Evolutionary conservation across 2,329 filamentous ascomycete genomes (phyloP).

Genomic region (Colletotrichum lindemuthianum): DNA sequence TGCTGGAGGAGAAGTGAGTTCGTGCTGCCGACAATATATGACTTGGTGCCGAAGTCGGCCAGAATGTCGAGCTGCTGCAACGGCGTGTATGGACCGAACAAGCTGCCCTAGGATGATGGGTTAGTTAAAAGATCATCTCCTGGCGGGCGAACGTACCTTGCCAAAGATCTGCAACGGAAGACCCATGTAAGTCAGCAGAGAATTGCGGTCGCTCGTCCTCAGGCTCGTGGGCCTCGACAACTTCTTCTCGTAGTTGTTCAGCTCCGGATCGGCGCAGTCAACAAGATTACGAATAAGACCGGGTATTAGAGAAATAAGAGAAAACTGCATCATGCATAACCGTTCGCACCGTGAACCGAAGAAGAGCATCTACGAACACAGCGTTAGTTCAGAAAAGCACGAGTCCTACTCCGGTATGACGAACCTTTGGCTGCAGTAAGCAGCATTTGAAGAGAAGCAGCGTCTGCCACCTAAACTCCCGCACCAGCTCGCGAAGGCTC

Average conservation of each 20-base stretch:
- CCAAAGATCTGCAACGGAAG: conserved; percentile 94
- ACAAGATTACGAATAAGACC: conserved; percentile 91
- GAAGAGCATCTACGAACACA: conserved; percentile 83
- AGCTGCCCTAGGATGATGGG: conserved; percentile 71
- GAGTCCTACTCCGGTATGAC: conserved; percentile 13
- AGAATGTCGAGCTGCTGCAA: conserved; percentile 94
- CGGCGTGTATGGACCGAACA: conserved; percentile 97
- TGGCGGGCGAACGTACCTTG: conserved; percentile 66
- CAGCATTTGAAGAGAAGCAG: conserved; percentile 94
- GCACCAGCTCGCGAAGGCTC: conserved; percentile 89
- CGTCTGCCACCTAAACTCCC: conserved; percentile 95
- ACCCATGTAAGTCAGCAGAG: conserved; percentile 92
- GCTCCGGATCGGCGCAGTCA: conserved; percentile 93
- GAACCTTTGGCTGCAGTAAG: conserved; percentile 91
- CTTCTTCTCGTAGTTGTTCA: conserved; percentile 83
- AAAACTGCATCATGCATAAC: conserved; percentile 98
- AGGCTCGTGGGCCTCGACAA: conserved; percentile 83
- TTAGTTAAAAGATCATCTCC: conserved; percentile 32
- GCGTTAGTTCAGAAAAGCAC: not conserved
- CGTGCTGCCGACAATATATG: conserved; percentile 96
- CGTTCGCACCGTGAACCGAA: conserved; percentile 96
- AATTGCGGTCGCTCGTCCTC: conserved; percentile 90
- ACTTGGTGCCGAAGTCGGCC: conserved; percentile 93
- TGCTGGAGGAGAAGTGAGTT: conserved; percentile 95
- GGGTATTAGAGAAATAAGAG: conserved; percentile 92